Percentiles rank a stretch among this genome's conserved stretches.
These are phyloP conservation scores for Ceratobasidium sp. DNA, from an alignment of 1,284 basidiomycete genomes.

Conservation along the genomic window DNA sequence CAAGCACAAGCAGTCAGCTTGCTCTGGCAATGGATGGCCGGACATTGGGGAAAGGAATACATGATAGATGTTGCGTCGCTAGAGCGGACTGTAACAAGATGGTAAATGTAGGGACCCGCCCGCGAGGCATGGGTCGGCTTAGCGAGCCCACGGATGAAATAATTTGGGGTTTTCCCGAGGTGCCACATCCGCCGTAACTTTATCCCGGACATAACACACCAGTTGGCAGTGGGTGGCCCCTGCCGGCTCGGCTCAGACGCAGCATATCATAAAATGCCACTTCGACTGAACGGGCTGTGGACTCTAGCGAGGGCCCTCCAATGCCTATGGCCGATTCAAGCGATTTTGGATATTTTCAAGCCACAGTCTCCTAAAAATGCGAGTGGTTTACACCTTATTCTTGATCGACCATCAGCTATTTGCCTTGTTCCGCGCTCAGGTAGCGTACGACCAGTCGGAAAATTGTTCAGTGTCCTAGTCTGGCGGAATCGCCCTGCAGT, in stretches of 20 bases:
- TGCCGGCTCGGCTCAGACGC: too few relatives aligned
- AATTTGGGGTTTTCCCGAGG: background rate
- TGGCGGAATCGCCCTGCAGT: too few relatives aligned
- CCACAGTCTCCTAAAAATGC: background rate
- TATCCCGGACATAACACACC: background rate
- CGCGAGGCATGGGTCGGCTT: too few relatives aligned
- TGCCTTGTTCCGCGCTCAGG: background rate
- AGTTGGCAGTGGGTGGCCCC: too few relatives aligned
- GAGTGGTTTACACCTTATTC: background rate
- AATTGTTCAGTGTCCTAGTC: too few relatives aligned
- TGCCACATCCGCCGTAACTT: background rate
- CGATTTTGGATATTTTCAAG: background rate
- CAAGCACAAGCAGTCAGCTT: slow-evolving; percentile 17
- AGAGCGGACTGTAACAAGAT: slow-evolving; percentile 15
- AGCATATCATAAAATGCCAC: too few relatives aligned
- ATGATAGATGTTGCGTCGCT: slow-evolving; percentile 7
- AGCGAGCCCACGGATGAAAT: background rate
- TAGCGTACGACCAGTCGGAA: too few relatives aligned
- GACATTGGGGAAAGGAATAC: slow-evolving; percentile 22
- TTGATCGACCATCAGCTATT: background rate
- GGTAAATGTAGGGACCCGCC: slow-evolving; percentile 4
- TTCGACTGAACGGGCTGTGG: background rate
- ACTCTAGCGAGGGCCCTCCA: background rate
- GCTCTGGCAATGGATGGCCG: slow-evolving; percentile 32
- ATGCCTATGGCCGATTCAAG: background rate